These are phyloP conservation scores for Irineochytrium annulatum DNA, from an alignment of 192 early-diverging fungal genomes.

Conservation along the genomic window DNA sequence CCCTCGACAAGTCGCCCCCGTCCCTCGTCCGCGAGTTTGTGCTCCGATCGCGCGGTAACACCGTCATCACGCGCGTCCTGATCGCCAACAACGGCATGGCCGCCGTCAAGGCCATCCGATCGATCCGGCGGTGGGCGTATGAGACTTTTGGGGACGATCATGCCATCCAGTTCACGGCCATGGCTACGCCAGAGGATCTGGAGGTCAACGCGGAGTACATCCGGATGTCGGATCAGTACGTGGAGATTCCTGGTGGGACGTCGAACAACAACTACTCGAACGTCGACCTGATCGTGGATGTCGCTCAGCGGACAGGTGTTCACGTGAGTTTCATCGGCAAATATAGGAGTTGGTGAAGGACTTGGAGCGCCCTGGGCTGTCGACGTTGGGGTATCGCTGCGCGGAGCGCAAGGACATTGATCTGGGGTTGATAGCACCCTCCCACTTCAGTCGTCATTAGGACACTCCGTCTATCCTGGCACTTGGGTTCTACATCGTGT, in stretches of 20 bases:
- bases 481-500: too few relatives aligned
- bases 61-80: conserved; percentile 85
- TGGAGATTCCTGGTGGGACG: conserved; percentile 96
- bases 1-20: conserved; percentile 13
- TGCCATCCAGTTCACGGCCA: conserved; percentile 93
- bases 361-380: too few relatives aligned
- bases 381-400: too few relatives aligned
- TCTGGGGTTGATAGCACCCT: too few relatives aligned
- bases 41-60: conserved; percentile 20
- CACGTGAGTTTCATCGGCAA: conserved; percentile 49
- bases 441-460: too few relatives aligned
- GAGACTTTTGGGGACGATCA: conserved; percentile 96
- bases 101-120: conserved; percentile 98
- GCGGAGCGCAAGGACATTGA: too few relatives aligned
- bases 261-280: conserved; percentile 99
- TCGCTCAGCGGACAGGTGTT: conserved; percentile 92
- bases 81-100: conserved; percentile 99
- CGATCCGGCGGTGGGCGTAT: conserved; percentile 97
- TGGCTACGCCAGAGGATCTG: conserved; percentile 98
- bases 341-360: too few relatives aligned
- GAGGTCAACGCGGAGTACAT: conserved; percentile 98
- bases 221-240: conserved; percentile 97
- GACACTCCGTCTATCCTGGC: too few relatives aligned
- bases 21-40: conserved; percentile 43
- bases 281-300: conserved; percentile 96